Conservation (phyloP, 2,329 filamentous ascomycete genomes). For the Aspergillus sp. region DNA sequence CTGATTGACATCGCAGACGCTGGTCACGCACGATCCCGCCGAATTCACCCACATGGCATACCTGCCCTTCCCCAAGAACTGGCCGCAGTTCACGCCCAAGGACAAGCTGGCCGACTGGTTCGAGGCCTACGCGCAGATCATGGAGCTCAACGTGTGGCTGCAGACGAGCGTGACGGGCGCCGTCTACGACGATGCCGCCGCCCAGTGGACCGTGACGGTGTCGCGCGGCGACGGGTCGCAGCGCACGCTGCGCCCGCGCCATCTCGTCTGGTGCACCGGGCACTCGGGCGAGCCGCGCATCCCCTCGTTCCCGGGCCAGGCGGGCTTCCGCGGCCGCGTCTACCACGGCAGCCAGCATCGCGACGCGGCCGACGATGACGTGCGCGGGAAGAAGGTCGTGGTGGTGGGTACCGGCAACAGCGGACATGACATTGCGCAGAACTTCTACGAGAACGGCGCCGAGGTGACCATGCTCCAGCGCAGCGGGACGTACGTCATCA, state of each 20-base stretch:
- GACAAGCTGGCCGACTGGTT: conserved; percentile 52
- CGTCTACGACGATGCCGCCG: conserved; percentile 37
- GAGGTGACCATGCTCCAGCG: conserved; percentile 56
- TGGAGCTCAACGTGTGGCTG: conserved; percentile 51
- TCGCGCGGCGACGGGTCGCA: conserved; percentile 23
- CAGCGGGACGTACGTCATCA: conserved; percentile 51
- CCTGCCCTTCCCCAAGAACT: conserved; percentile 42
- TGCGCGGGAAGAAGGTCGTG: conserved; percentile 46
- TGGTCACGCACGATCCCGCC: conserved; percentile 42
- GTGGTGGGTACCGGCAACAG: conserved; percentile 52
- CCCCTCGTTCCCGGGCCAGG: conserved; percentile 41
- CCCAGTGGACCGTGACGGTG: conserved; percentile 41
- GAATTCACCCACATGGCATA: conserved; percentile 40
- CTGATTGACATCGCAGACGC: conserved; percentile 22
- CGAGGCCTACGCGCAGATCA: conserved; percentile 48
- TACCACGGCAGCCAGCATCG: conserved; percentile 47
- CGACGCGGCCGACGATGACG: conserved; percentile 37
- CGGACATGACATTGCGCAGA: conserved; percentile 52
- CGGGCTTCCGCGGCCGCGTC: conserved; percentile 42
- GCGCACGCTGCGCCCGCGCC: conserved; percentile 38
- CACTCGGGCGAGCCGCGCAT: conserved; percentile 44
- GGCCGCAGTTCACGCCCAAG: conserved; percentile 45
- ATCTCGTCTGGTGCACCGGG: conserved; percentile 51
- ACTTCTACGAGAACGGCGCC: conserved; percentile 50
- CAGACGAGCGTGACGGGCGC: conserved; percentile 40